phyloP scores from a whole-genome alignment of 169 alveolate genomes.

The Perkinsus chesapeaki region DNA sequence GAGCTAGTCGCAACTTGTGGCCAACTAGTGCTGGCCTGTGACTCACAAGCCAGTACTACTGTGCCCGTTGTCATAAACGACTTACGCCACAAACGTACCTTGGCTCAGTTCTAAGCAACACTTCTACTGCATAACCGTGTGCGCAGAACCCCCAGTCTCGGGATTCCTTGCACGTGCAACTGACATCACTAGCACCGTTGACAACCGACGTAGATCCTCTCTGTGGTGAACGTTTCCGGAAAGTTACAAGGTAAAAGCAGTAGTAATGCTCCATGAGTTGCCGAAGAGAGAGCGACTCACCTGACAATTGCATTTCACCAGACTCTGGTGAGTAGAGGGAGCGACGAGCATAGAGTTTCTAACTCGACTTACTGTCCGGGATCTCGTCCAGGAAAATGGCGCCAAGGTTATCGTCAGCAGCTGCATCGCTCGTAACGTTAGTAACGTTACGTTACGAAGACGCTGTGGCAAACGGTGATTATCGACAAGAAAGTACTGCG shows the following conservation, averaged over 20 bases:
- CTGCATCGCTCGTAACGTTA: background rate
- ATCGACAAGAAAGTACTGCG: background rate
- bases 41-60: no score
- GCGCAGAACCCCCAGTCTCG: background rate
- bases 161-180: background rate
- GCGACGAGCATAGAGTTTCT: background rate
- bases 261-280: background rate
- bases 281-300: background rate
- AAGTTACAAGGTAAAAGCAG: background rate
- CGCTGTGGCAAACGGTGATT: background rate
- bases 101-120: background rate
- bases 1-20: no score
- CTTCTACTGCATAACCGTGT: background rate
- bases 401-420: background rate
- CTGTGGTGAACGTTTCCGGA: background rate
- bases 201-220: background rate
- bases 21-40: no score
- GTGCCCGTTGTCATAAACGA: no score
- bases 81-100: background rate
- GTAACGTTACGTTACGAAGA: background rate
- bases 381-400: background rate
- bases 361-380: background rate
- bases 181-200: no score
- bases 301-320: background rate
- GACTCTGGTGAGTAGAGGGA: background rate